Evolutionary conservation across 371 early-diverging fungal species (phyloP), one percentile per base, ranked within the genome.

Genomic region (Mucor racemosus): DNA sequence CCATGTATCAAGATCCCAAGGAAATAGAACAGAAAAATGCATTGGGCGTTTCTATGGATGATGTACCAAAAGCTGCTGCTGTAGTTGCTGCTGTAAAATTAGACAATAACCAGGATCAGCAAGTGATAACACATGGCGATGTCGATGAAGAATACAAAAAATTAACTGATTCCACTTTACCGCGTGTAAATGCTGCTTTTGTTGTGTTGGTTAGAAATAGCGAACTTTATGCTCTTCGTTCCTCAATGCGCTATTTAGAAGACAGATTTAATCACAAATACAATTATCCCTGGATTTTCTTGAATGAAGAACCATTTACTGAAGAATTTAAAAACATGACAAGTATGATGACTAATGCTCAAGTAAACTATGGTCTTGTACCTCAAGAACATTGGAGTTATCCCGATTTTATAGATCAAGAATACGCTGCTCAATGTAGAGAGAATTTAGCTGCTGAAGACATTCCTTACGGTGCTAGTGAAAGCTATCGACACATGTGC

Each of bases 401-500:
- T 65, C 98, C 99, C 3, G 74, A 71, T 14, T 92, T 88, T 86
- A 94, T 97, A 67, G 88, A 97, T 73, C 78, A 86, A 73, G 78
- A 84, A 3, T 80, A 78, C 59, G 94, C 93, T 1, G 69, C 78
- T 15, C 75, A 84, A 62, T 69, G 77, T 19, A 77, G 92, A 71
- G 66, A 82, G 35, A 64, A 70, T n/a, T 81, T 95, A 90, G 81
- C 85, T 64, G 76, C 72, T n/a, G 73, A 80, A 26, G 71, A 76
- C 14, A 88, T 96, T 34, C 84, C 91, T 1, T 98, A 98, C 73
- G 98, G 93, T 5, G 93, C 88, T 4, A 89, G 87, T 44, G 82
- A 91, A 67, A 89, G 92, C 14, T 99, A 99, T 74, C 88, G 96
- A 41, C 94, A 97, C 74, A 98, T 98, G 98, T 98, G 99, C 74